A percentile compares a stretch with the other conserved stretches of the same genome.
Conservation (phyloP, 2,329 filamentous ascomycete genomes). For the Ophiostoma fasciatum region DNA sequence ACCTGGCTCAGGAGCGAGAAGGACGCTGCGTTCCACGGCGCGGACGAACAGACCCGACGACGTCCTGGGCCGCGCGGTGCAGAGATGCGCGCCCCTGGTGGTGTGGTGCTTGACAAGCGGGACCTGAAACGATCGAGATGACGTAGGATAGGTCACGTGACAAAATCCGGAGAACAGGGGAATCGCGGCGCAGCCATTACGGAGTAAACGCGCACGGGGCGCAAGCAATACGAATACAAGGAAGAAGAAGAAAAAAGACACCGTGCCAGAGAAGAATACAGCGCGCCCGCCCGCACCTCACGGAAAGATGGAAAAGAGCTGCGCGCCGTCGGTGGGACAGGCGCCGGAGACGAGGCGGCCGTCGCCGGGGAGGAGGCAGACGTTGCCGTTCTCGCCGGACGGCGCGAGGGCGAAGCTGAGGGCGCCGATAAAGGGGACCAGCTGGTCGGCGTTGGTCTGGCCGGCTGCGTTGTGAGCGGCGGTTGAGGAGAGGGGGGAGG, state of each 20-base stretch:
- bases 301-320: constrained; percentile 18
- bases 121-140: too few relatives aligned
- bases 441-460: constrained; percentile 30
- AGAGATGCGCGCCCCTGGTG: too few relatives aligned
- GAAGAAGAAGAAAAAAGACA: constrained; percentile 35
- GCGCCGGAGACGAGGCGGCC: constrained; percentile 16
- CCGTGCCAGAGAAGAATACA: constrained; percentile 65
- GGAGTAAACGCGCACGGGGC: too few relatives aligned
- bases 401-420: constrained; percentile 30
- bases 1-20: too few relatives aligned
- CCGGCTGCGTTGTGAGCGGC: constrained; percentile 25
- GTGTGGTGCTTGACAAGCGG: too few relatives aligned
- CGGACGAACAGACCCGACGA: too few relatives aligned
- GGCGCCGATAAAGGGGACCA: constrained; percentile 31
- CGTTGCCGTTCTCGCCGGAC: constrained; percentile 25
- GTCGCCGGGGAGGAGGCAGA: constrained; percentile 27
- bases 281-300: too few relatives aligned
- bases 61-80: too few relatives aligned
- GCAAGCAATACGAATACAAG: constrained; percentile 10
- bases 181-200: too few relatives aligned
- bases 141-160: too few relatives aligned
- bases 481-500: constrained; percentile 2
- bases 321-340: constrained; percentile 17
- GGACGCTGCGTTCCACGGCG: too few relatives aligned
- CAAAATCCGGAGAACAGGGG: too few relatives aligned